Evolutionary conservation across 495 filamentous ascomycete genomes (phyloP).

Genomic region (Delitschia confertaspora): DNA sequence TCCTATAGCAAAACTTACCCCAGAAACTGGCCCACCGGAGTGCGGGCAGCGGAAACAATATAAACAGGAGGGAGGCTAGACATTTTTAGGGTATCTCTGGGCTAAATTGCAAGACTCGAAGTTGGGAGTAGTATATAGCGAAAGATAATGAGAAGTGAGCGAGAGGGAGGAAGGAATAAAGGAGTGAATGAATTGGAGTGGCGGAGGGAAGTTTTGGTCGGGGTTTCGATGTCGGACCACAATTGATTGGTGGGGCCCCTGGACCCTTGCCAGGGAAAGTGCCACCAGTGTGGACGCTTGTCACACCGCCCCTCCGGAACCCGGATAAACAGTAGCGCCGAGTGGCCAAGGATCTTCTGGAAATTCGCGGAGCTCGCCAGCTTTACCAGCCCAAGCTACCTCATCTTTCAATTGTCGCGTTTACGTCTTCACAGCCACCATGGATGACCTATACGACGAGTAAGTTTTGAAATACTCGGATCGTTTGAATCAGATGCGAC

Average conservation of each 20-base stretch:
- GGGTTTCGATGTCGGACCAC: no score
- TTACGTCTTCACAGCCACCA: conserved; percentile 15
- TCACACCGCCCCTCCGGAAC: neutral
- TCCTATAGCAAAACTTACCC: conserved; percentile 50
- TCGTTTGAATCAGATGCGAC: conserved; percentile 10
- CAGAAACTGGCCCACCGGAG: conserved; percentile 85
- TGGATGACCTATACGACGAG: conserved; percentile 41
- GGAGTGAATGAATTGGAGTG: no score
- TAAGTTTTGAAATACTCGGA: conserved; percentile 2
- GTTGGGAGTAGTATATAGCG: neutral
- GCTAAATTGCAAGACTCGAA: no score
- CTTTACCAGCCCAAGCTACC: neutral
- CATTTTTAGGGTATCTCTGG: conserved; percentile 43
- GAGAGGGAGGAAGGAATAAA: neutral
- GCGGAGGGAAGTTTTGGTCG: no score
- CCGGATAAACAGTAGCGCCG: conserved; percentile 6
- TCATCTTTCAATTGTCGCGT: neutral
- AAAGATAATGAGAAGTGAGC: neutral
- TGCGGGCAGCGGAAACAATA: conserved; percentile 86
- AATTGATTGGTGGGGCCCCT: no score
- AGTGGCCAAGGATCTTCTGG: conserved; percentile 13
- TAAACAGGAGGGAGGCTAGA: conserved; percentile 73
- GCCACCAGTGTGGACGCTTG: neutral
- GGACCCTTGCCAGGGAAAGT: neutral
- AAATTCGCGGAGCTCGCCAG: conserved; percentile 8